Percentiles rank a stretch among this genome's conserved stretches.
These are phyloP conservation scores for Ehretia macrophylla DNA, from an alignment of 257 asterid species.

Conservation along the genomic window DNA sequence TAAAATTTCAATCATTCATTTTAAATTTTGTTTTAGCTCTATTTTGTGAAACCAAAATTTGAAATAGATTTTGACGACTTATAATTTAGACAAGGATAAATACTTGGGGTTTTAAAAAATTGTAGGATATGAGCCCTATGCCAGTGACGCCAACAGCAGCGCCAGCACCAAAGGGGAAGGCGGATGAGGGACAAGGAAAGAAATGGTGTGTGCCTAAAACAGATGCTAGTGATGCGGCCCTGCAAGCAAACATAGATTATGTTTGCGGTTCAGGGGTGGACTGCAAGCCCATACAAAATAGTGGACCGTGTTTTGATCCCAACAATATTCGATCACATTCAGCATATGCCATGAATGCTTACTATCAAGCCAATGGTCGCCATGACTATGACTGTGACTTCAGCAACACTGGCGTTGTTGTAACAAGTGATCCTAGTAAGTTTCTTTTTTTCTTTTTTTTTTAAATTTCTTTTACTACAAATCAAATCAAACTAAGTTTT, in stretches of 20 bases:
- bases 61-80: background rate
- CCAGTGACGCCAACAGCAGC: slow-evolving; percentile 9
- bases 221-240: slow-evolving; percentile 13
- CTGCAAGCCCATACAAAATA: slow-evolving; percentile 37
- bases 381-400: slow-evolving; percentile 28
- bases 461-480: too few species aligned
- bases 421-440: slow-evolving; percentile 33
- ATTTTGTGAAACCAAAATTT: too few species aligned
- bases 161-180: slow-evolving; percentile 13
- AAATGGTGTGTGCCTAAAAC: slow-evolving; percentile 37
- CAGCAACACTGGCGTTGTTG: slow-evolving; percentile 27
- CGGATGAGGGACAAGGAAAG: slow-evolving; percentile 8
- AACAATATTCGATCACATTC: slow-evolving; percentile 28
- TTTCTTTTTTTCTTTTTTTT: too few species aligned
- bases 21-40: too few species aligned
- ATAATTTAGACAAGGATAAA: too few species aligned
- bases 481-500: too few species aligned
- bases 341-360: slow-evolving; percentile 38
- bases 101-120: too few species aligned
- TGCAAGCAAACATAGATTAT: slow-evolving; percentile 31
- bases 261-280: slow-evolving; percentile 33
- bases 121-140: slow-evolving; percentile 11
- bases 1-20: too few species aligned
- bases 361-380: slow-evolving; percentile 34
- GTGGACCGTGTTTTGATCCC: slow-evolving; percentile 11